Percentiles rank a stretch among this genome's conserved stretches.
Conservation (phyloP, 805 yeast genomes). For the Lachancea thermotolerans region DNA sequence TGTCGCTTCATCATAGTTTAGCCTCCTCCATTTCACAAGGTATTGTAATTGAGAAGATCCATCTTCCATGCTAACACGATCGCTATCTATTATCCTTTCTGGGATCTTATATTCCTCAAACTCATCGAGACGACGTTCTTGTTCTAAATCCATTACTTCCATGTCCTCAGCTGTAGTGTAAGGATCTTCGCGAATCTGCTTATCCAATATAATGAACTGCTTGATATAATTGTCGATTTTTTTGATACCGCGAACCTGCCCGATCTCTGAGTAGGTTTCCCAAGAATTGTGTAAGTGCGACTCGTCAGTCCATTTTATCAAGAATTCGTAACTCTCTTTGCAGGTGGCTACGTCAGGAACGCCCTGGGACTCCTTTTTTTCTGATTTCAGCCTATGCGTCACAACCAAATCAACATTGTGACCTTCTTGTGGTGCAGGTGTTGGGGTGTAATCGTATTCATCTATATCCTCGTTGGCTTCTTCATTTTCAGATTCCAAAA, state of each 20-base stretch:
- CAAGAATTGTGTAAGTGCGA: conserved; percentile 95
- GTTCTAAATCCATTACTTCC: conserved; percentile 88
- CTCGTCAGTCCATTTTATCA: conserved; percentile 79
- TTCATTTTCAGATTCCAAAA: conserved; percentile 31
- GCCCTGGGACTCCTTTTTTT: conserved; percentile 24
- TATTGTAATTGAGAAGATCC: conserved; percentile 69
- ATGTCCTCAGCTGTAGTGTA: conserved; percentile 82
- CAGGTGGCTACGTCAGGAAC: conserved; percentile 43
- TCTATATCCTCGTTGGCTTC: conserved; percentile 18
- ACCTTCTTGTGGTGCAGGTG: conserved; percentile 32
- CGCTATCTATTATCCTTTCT: conserved; percentile 84
- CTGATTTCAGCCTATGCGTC: conserved; percentile 23
- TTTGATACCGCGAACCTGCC: conserved; percentile 60
- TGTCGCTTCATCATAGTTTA: conserved; percentile 91
- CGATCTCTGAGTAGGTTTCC: conserved; percentile 58
- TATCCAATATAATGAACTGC: conserved; percentile 64
- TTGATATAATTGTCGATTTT: conserved; percentile 86
- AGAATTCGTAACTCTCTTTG: conserved; percentile 50
- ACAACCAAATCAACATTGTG: conserved; percentile 26
- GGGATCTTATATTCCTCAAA: conserved; percentile 76
- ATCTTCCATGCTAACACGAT: conserved; percentile 54
- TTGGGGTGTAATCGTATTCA: conserved; percentile 22
- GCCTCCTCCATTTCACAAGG: conserved; percentile 87
- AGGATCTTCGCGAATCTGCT: conserved; percentile 72
- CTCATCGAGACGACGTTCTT: conserved; percentile 78